Base-by-base conservation (phyloP, 192 early-diverging fungal species). In the Backusella australiensis region DNA sequence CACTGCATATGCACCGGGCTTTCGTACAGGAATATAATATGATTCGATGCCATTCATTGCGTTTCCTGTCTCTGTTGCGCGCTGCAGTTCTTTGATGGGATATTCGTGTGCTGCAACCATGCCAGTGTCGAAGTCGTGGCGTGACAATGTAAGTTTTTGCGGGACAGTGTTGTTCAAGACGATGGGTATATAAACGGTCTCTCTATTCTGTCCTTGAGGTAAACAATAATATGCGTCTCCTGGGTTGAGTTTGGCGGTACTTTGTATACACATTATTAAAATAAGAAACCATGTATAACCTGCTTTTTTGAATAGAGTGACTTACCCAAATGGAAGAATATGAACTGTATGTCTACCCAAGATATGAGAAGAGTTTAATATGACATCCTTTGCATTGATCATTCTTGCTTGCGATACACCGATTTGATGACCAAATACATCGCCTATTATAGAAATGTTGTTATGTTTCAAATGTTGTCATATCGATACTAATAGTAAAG, bases 171-270 rank as follows among this genome's bases (percentile, higher is more conserved):
- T 84, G 69, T 84, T 84, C 23, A 86, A 71, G 23, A 82, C 65
- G 32, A 86, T 74, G 17, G 81, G 83, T 32, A 83, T 77, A 65
- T 77, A 59, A 12, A 80, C 67, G 41, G 77, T 73, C 19, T 65
- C 70, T 23, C 73, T 63, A n/a, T 71, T 79, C 67, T 80, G 21
- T 32, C 77, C 78, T 11, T 75, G 26, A 6, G 86, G 80, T n/a
- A 88, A 76, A 34, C 86, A 88, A 65, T 75, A 88, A 21, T 76
- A 82, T 23, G 80, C 75, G 67, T 88, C 81, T 15, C 80, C 69
- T 5, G 81, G 83, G 32, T 88, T 88, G 19, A 88, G 70, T 42
- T 85, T 81, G 8, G 85, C 86, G 9, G 86, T 81, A 46, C 86
- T 84, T 68, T 63, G 32, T 32, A 32, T 32, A 32, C 32, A 32